Evolutionary conservation across 2,329 filamentous ascomycete species (phyloP).

Genomic region (Coniochaeta ligniaria): DNA sequence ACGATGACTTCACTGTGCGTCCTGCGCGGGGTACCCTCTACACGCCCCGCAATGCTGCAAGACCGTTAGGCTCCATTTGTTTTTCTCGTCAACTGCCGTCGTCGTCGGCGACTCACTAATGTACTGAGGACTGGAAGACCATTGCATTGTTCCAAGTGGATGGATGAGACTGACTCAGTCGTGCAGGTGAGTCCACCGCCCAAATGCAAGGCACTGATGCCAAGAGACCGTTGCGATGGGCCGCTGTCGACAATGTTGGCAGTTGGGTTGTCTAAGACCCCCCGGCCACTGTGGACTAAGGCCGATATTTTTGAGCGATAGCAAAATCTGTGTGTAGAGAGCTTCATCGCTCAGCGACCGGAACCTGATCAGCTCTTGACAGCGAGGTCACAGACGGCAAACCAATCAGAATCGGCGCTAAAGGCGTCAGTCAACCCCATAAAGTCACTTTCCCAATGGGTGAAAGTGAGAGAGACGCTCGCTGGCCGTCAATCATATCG

Average conservation of each 20-base stretch:
- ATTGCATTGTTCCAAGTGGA: background rate
- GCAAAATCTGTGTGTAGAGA: no score
- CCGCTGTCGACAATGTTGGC: background rate
- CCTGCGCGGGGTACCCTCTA: background rate
- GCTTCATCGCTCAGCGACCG: no score
- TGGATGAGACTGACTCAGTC: background rate
- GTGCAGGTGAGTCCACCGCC: background rate
- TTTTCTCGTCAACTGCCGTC: background rate
- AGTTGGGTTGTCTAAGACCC: background rate
- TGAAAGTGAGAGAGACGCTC: no score
- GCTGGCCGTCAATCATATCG: no score
- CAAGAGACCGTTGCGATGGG: background rate
- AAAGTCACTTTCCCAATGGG: no score
- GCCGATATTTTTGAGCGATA: no score
- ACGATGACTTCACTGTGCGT: background rate
- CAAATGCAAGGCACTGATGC: background rate
- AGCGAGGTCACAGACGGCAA: no score
- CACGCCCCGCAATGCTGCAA: background rate
- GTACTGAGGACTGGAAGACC: no score
- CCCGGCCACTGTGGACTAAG: background rate
- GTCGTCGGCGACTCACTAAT: background rate
- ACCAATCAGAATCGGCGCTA: no score
- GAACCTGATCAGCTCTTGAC: no score
- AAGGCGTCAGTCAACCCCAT: no score
- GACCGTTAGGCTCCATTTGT: background rate